Percentiles rank a stretch among this genome's conserved stretches.
phyloP scores from a whole-genome alignment of 331 rosid genomes.

The Telfairia occidentalis region DNA sequence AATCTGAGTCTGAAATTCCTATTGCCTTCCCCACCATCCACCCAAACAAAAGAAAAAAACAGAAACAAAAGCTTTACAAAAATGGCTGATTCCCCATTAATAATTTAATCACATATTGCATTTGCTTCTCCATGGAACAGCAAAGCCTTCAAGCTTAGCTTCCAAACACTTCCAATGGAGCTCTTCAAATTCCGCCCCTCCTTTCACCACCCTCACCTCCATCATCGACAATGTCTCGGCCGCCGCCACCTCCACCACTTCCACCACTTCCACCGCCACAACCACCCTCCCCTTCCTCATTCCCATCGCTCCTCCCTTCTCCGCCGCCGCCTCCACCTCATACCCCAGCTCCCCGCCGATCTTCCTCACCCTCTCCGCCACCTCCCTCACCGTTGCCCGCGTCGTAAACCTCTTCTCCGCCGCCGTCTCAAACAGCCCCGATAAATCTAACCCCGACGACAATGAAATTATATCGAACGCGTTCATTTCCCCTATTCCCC shows the following conservation, averaged over 20 bases:
- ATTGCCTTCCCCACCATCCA: not conserved
- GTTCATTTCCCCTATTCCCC: conserved; percentile 29
- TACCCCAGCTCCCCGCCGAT: conserved; percentile 44
- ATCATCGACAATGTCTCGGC: conserved; percentile 26
- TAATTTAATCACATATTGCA: not conserved
- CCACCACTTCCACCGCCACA: conserved; percentile 41
- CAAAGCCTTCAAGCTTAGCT: conserved; percentile 32
- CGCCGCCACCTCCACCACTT: conserved; percentile 18
- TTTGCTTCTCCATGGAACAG: conserved; percentile 37
- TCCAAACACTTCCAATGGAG: conserved; percentile 40
- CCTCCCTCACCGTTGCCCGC: conserved; percentile 17
- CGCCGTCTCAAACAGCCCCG: conserved; percentile 51
- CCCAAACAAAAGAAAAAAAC: not conserved
- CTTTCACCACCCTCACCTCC: conserved; percentile 42
- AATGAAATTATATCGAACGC: conserved; percentile 77
- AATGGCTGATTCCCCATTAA: not conserved
- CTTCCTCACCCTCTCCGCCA: conserved; percentile 45
- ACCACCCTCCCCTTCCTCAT: conserved; percentile 50
- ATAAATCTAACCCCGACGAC: conserved; percentile 69
- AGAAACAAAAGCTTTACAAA: not conserved
- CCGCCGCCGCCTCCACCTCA: conserved; percentile 41
- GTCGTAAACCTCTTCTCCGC: conserved; percentile 48
- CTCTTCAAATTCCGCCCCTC: conserved; percentile 47
- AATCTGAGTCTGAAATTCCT: not conserved
- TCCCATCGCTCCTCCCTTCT: conserved; percentile 36